Percentiles rank a stretch among this genome's conserved stretches.
Conservation (phyloP, 2,329 filamentous ascomycete species). For the Fusarium udum region DNA sequence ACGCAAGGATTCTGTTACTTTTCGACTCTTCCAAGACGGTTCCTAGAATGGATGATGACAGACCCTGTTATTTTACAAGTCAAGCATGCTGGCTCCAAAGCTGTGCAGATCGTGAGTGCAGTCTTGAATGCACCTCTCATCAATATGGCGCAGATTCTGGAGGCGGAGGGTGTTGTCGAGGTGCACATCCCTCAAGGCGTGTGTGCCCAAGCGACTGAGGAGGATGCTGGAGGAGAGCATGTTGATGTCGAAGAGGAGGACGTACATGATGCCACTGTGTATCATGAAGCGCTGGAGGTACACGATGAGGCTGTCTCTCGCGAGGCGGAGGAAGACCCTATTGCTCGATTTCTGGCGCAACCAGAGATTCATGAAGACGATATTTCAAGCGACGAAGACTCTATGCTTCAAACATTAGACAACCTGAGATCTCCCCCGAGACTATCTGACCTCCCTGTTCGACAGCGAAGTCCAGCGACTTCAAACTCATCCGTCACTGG, state of each 20-base stretch:
- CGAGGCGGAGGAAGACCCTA: background rate
- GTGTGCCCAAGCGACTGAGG: background rate
- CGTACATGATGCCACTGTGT: background rate
- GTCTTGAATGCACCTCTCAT: constrained; percentile 31
- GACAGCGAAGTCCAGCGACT: constrained; percentile 19
- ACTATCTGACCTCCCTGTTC: constrained; percentile 10
- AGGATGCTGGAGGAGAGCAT: background rate
- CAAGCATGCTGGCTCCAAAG: background rate
- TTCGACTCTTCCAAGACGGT: constrained; percentile 37
- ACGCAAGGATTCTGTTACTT: constrained; percentile 45
- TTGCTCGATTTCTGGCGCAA: background rate
- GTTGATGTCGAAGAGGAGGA: background rate
- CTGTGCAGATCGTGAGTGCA: constrained; percentile 16
- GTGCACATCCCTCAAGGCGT: background rate
- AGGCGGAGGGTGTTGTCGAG: constrained; percentile 35
- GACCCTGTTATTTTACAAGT: constrained; percentile 25
- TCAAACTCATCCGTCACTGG: constrained; percentile 20
- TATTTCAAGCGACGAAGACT: background rate
- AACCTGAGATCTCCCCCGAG: background rate
- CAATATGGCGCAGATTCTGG: constrained; percentile 29
- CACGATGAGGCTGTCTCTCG: background rate
- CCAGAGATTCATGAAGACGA: constrained; percentile 13
- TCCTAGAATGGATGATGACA: constrained; percentile 51
- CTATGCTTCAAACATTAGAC: background rate
- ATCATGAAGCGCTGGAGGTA: background rate